A percentile compares a stretch with the other conserved stretches of the same genome.
Conservation (phyloP, 1,284 basidiomycete species). For the Ceratobasidium sp. region DNA sequence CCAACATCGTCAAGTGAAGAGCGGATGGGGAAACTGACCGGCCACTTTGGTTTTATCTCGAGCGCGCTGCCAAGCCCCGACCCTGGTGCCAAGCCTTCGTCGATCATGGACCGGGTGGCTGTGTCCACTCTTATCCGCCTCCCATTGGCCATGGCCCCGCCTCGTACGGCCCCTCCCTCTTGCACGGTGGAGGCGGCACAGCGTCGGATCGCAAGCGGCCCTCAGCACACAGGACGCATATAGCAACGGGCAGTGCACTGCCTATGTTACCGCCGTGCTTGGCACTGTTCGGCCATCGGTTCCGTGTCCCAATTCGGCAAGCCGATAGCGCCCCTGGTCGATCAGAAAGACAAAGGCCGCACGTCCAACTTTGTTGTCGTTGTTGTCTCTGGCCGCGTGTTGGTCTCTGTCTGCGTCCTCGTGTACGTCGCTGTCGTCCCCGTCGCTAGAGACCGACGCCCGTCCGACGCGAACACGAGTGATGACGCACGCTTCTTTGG, state of each 20-base stretch:
- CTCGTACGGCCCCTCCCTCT: not conserved
- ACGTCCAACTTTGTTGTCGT: not conserved
- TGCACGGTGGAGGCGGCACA: too few species aligned
- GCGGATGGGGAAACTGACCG: not conserved
- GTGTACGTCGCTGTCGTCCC: not conserved
- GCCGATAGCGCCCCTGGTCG: not conserved
- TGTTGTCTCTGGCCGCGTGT: too few species aligned
- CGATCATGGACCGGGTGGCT: constrained; percentile 5
- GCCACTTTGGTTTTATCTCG: not conserved
- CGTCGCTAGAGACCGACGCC: not conserved
- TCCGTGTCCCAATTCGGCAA: not conserved
- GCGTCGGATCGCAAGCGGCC: too few species aligned
- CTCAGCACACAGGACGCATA: too few species aligned
- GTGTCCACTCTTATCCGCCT: not conserved
- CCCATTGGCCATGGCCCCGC: not conserved
- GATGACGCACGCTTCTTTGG: not conserved
- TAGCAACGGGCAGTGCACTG: not conserved
- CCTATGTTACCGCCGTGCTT: not conserved
- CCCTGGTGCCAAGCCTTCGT: not conserved
- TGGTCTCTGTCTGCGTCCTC: too few species aligned
- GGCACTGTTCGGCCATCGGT: not conserved
- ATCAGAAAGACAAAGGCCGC: not conserved
- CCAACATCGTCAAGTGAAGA: not conserved
- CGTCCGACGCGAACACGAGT: not conserved
- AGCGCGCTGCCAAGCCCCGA: not conserved